phyloP scores from a whole-genome alignment of 179 eudicot species.

The Silene coronaria region DNA sequence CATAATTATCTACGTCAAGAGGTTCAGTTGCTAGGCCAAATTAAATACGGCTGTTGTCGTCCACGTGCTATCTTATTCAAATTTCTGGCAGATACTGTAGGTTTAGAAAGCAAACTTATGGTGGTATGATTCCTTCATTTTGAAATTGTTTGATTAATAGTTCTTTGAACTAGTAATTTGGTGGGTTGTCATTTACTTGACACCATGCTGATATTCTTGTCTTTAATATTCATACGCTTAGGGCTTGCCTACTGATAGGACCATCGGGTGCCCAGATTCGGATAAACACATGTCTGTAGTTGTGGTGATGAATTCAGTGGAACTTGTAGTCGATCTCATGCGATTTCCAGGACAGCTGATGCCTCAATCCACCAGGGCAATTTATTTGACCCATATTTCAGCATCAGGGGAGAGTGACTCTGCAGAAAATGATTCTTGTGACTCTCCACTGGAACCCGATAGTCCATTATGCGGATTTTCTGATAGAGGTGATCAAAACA shows the following conservation, averaged over 20 bases:
- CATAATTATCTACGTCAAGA: conserved; percentile 50
- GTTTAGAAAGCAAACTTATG: conserved; percentile 85
- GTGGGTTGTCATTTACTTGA: conserved; percentile 9
- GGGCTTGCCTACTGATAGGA: conserved; percentile 91
- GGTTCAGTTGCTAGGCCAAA: conserved; percentile 89
- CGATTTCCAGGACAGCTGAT: conserved; percentile 91
- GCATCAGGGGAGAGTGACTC: conserved; percentile 98
- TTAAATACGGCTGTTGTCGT: conserved; percentile 90
- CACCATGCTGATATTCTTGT: not conserved
- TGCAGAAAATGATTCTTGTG: conserved; percentile 99
- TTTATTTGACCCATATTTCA: conserved; percentile 75
- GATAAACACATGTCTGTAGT: conserved; percentile 90
- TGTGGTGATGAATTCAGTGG: conserved; percentile 81
- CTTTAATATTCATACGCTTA: conserved; percentile 21
- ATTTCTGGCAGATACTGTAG: conserved; percentile 96
- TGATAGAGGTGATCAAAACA: conserved; percentile 68
- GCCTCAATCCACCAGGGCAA: conserved; percentile 81
- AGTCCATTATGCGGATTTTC: conserved; percentile 80
- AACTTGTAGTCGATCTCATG: conserved; percentile 85
- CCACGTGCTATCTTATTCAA: conserved; percentile 96
- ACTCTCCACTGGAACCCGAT: conserved; percentile 95
- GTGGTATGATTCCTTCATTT: conserved; percentile 56
- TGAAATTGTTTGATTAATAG: conserved; percentile 7
- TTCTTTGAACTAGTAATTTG: not conserved
- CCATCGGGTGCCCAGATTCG: conserved; percentile 64